Percentiles rank a stretch among this genome's conserved stretches.
These are phyloP conservation scores for Crithidia bombi DNA, from an alignment of 208 protist species.

Conservation along the genomic window DNA sequence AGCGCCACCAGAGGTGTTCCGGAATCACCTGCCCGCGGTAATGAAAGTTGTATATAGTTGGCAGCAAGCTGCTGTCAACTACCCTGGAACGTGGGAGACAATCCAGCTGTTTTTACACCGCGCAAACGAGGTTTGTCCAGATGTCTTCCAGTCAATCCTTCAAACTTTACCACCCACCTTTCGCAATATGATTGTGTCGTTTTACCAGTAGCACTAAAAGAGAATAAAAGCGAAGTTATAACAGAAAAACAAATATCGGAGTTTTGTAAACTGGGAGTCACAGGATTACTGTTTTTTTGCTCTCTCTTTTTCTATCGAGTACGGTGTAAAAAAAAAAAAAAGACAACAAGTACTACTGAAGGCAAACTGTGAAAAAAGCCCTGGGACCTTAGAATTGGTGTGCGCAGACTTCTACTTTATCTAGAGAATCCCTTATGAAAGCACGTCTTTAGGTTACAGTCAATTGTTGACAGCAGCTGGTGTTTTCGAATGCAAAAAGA, in stretches of 20 bases:
- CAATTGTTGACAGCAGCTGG: too few species aligned
- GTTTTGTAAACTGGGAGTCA: not conserved
- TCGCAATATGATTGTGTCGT: conserved; percentile 27
- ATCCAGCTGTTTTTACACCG: conserved; percentile 32
- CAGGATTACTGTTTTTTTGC: too few species aligned
- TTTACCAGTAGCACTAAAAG: conserved; percentile 21
- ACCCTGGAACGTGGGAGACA: conserved; percentile 31
- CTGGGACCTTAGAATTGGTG: too few species aligned
- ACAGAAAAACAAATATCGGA: conserved; percentile 3
- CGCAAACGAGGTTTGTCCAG: conserved; percentile 23
- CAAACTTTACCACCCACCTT: conserved; percentile 22
- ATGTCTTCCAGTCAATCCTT: conserved; percentile 26
- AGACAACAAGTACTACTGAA: too few species aligned
- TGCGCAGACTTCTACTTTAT: too few species aligned
- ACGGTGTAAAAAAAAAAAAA: too few species aligned
- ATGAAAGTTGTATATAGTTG: conserved; percentile 80
- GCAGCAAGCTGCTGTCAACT: conserved; percentile 37
- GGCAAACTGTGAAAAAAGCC: too few species aligned
- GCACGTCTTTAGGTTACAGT: too few species aligned
- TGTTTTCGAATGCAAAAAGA: too few species aligned
- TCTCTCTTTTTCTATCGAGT: too few species aligned
- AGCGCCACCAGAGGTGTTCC: conserved; percentile 37
- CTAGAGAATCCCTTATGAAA: too few species aligned
- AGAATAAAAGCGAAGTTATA: not conserved
- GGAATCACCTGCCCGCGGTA: conserved; percentile 36